Percentiles rank a stretch among this genome's conserved stretches.
phyloP scores from a whole-genome alignment of 2,329 filamentous ascomycete species.

The Talaromyces sp. region DNA sequence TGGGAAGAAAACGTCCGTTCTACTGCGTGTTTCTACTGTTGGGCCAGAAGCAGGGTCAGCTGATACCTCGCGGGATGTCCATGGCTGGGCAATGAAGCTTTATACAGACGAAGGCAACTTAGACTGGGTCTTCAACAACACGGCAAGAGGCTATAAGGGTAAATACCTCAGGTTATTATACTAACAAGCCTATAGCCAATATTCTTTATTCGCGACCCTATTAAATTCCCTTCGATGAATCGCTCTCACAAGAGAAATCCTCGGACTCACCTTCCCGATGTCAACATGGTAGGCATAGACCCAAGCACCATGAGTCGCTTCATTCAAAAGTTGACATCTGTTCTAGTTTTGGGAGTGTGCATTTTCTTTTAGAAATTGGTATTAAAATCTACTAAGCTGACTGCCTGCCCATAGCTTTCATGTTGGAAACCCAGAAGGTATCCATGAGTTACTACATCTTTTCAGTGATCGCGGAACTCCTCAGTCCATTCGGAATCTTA shows the following conservation, averaged over 20 bases:
- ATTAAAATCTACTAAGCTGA: too few relatives aligned
- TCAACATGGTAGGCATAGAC: constrained; percentile 28
- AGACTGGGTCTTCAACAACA: constrained; percentile 49
- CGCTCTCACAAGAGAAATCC: constrained; percentile 69
- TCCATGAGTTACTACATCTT: constrained; percentile 63
- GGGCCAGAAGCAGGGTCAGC: constrained; percentile 50
- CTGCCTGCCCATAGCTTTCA: too few relatives aligned
- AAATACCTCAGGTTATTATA: background rate
- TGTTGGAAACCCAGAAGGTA: constrained; percentile 61
- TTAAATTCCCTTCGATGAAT: constrained; percentile 71
- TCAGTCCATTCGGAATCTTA: constrained; percentile 62
- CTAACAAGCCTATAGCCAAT: constrained; percentile 50
- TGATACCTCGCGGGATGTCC: constrained; percentile 53
- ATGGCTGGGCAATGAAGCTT: constrained; percentile 54
- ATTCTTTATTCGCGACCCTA: constrained; percentile 69
- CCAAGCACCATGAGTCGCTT: too few relatives aligned
- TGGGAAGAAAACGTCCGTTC: constrained; percentile 57
- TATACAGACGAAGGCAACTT: constrained; percentile 56
- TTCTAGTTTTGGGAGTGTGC: too few relatives aligned
- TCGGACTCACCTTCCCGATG: constrained; percentile 26
- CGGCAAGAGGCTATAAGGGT: constrained; percentile 7
- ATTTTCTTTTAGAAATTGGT: too few relatives aligned
- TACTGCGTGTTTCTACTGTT: constrained; percentile 53
- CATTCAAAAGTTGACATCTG: too few relatives aligned
- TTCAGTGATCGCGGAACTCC: constrained; percentile 68